A percentile compares a stretch with the other conserved stretches of the same genome.
Conservation (phyloP, 78 protist species). For the Thecamonas trahens region DNA sequence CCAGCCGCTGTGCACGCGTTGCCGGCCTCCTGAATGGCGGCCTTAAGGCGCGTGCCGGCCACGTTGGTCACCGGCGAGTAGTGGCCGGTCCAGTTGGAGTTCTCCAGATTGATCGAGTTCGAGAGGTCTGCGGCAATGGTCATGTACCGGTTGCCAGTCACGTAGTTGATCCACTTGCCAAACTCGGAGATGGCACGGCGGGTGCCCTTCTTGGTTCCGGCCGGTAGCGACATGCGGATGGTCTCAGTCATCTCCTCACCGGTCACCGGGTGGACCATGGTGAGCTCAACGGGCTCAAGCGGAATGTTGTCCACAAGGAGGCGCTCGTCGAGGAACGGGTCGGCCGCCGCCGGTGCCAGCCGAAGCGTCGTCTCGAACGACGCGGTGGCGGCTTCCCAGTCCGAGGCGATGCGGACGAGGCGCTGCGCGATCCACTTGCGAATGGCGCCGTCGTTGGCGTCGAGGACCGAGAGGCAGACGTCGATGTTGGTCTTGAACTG, state of each 20-base stretch:
- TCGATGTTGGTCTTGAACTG: background rate
- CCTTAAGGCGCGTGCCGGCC: background rate
- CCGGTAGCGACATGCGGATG: background rate
- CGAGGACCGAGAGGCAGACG: background rate
- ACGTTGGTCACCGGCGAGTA: background rate
- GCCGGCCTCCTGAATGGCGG: background rate
- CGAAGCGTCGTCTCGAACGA: too few relatives aligned
- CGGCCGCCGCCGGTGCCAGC: too few relatives aligned
- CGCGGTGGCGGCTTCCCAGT: too few relatives aligned
- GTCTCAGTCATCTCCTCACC: background rate
- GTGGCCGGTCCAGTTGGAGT: background rate
- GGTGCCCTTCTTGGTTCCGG: background rate
- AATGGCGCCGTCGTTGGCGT: background rate
- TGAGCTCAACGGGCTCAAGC: background rate
- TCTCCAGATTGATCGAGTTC: conserved; percentile 1
- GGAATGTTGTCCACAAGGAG: background rate
- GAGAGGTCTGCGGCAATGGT: background rate
- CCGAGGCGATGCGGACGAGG: background rate
- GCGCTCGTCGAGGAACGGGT: too few relatives aligned
- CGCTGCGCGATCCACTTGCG: background rate
- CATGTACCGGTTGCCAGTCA: background rate
- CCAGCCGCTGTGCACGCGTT: background rate
- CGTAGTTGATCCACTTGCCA: conserved; percentile 1
- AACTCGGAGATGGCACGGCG: background rate
- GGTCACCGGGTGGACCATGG: background rate